Evolutionary conservation across 768 basidiomycete genomes (phyloP), one percentile per base, ranked within the genome.

Genomic region (Amanita fuliginea): DNA sequence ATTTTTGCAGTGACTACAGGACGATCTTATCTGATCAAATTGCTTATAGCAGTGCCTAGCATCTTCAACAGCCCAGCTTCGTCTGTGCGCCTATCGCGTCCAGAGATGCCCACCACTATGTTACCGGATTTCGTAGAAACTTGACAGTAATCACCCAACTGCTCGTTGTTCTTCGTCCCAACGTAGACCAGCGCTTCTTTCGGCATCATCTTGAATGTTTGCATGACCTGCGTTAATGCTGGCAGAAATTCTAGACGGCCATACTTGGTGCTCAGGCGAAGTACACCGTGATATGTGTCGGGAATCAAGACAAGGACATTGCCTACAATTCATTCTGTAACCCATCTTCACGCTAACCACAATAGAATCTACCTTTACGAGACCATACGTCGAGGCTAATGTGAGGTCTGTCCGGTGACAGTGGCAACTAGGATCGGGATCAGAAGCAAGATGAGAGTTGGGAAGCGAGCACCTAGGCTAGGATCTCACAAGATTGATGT

Each of bases 31-130:
- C 35, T 47, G 46, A 47, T 47, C 33, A 47, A 22, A 7, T 47
- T 19, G 19, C 8, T 21, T 7, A 46, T 32, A 2, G 44, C 44
- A 11, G 35, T 24, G 4, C 64, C 64, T 35, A 73, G 47, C 54
- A 63, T 67, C 54, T 68, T 58, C 73, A 72, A 73, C 41, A 75
- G 64, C 5, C 71, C 67, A 40, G 56, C 52, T 37, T 60, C 58
- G 26, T 59, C 55, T 19, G 59, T 53, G 33, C 64, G 65, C 14
- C 51, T 64, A 53, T 77, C 75, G 48, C 59, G 57, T 10, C 69
- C 71, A 44, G 64, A 65, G 43, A 76, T 51, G 22, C 75, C 74
- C 6, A 77, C 59, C n/a, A 69, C 55, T 30, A 76, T 53, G 42
- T 62, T 65, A 10, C 74, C 74, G 35, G 53, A 59, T 16, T 62